Base-by-base conservation (phyloP, 2,329 filamentous ascomycete genomes). In the Penicillium brevicompactum region DNA sequence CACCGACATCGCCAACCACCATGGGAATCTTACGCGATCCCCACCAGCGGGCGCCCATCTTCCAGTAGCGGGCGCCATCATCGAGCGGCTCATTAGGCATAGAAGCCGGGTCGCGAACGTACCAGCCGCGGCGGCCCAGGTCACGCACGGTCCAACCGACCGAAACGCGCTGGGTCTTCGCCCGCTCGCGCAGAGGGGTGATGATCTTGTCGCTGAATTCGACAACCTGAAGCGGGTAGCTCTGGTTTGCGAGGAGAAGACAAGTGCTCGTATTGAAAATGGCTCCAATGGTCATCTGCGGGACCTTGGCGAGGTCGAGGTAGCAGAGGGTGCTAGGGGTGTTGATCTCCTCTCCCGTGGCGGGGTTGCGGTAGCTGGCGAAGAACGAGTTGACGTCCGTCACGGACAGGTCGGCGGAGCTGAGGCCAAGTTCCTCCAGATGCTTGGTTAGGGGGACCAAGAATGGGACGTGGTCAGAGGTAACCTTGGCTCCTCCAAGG, bases 1-100 rank as follows among this genome's bases (percentile, higher is more conserved):
- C 83, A 22, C 82, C 82, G 5, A 84, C 81, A 55, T 85, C 82
- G 8, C 80, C 79, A 34, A 79, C 73, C 13, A 78, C 80, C 58
- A 85, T 78, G 2, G 82, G 82, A 24, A 84, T 73, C 70, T 85
- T 94, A 59, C 89, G 83, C 86, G 92, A 92, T 37, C 90, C 90
- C 90, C 90, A 93, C 76, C 86, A 90, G 64, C 85, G 84, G 46
- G 90, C 90, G 31, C 90, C 90, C 87, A 91, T 89, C 78, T 94
- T 94, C 90, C 90, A 94, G 66, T 78, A 76, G 31, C 87, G 79
- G 45, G 77, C 73, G 1, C 85, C 85, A 62, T 87, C 82, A 68
- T 88, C 85, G 1, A 64, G 48, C 30, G 55, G 57, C 51, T 62
- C 62, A 47, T 62, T 60, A 45, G 66, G 64, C 58, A 68, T 78